These are phyloP conservation scores for Neurospora hispaniola DNA, from an alignment of 495 filamentous ascomycete species.

Conservation along the genomic window DNA sequence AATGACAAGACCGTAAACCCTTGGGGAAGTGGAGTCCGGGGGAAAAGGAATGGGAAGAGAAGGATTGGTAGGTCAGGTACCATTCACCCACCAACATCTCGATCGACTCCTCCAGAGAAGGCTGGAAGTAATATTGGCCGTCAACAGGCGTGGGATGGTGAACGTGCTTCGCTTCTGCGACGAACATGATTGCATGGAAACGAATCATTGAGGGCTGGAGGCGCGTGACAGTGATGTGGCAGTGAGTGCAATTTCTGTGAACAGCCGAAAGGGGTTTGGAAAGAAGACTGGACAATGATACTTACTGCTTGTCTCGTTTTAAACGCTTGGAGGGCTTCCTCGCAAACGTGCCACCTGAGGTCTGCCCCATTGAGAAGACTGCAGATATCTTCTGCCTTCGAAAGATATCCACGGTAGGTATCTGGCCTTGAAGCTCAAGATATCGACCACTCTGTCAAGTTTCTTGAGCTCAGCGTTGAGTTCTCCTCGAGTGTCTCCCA, in stretches of 20 bases:
- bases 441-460: neutral
- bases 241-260: neutral
- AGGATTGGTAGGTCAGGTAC: neutral
- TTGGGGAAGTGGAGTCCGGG: neutral
- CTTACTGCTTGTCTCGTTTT: neutral
- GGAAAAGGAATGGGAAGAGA: neutral
- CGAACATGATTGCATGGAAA: neutral
- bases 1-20: neutral
- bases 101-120: neutral
- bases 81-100: neutral
- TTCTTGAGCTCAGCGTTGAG: neutral
- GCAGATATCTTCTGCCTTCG: neutral
- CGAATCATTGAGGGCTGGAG: neutral
- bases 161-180: neutral
- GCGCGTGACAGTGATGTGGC: neutral
- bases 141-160: neutral
- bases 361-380: neutral
- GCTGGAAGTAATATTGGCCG: neutral
- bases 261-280: no score
- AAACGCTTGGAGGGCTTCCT: neutral
- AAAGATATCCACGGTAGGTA: neutral
- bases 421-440: neutral
- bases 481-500: neutral
- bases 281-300: neutral
- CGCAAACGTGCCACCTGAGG: neutral